Base-by-base conservation (phyloP, 1,139 yeast genomes). In the Geotrichum restrictum region DNA sequence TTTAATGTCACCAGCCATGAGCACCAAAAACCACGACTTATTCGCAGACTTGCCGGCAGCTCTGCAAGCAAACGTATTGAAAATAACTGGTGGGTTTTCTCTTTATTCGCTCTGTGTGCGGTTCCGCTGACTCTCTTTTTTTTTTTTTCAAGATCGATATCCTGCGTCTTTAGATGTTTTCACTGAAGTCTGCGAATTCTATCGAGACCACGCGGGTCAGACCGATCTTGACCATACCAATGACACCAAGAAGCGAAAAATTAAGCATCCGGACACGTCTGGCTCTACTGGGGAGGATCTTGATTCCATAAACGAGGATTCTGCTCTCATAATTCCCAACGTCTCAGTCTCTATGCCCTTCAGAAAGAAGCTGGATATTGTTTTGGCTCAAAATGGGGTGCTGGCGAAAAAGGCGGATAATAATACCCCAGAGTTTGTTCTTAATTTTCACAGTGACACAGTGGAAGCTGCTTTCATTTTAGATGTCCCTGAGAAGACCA, bases 401-500 rank as follows among this genome's bases (percentile, higher is more conserved):
- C 27, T 54, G 13, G 47, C 51, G 10, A 45, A 50, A 16, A 48
- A 44, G 33, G 16, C 48, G 5, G 44, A 37, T 6, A 19, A 33
- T 4, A 40, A 27, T n/a, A 27, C 50, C 8, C 50, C 54, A 7
- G 56, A 54, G 18, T 48, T 48, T 38, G 24, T 19, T 3, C 14
- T 54, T 10, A 19, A 50, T 49, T 50, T 45, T 21, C 14, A n/a
- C 6, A 13, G 7, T 1, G 41, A 46, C 45, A 27, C 29, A 3
- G 40, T 54, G 33, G 48, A 48, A 10, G 45, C 54, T 8, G 56
- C 46, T 14, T 54, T 48, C 38, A 36, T 54, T 8, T 29, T 54
- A 8, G 48, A 49, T 5, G 63, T 72, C 1, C 74, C 74, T 2
- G 73, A 69, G 24, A 67, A 69, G 49, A 69, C 74, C 21, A 69